Base-by-base conservation (phyloP, 1,139 yeast species). In the Scheffersomyces titani region DNA sequence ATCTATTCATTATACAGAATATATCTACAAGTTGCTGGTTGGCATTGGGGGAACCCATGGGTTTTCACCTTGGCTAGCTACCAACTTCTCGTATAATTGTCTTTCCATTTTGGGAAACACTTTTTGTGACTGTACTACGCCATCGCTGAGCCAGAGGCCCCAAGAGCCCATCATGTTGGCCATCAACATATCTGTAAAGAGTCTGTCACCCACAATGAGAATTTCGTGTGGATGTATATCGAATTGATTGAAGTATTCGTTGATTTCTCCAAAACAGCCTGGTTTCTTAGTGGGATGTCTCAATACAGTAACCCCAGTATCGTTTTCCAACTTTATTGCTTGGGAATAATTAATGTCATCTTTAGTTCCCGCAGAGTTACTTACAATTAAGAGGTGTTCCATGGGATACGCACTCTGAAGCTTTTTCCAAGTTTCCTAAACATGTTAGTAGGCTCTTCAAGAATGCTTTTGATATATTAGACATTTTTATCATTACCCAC, bases 121-220 rank as follows among this genome's bases (percentile, higher is more conserved):
- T 56, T 83, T 80, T 44, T 77, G 71, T 1, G 88, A 81, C 52
- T 80, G 76, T 54, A 80, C 78, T 1, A 92, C 97, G 2, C 98
- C 98, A 53, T 86, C 86, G 56, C 81, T 77, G 1, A 94, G 69
- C 98, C 98, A 94, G 5, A 92, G 81, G 0, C 96, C 91, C 74
- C 86, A 84, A 0, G 97, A 81, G 0, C 97, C 97, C 97, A 93
- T 92, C 80, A 88, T 80, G 65, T 93, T 93, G 19, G 98, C 98
- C 97, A 94, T 90, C 55, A 93, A 75, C 59, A 94, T 84, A 70
- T 94, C 99, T 0, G 99, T 94, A 72, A 92, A 86, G 47, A 94
- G 78, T 47, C 99, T 75, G 65, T 94, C 99, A 0, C 99, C 99
- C 19, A 94, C 84, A 4, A 94, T 88, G 0, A 92, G 92, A 21